These are phyloP conservation scores for Brassica carinata DNA, from an alignment of 345 rosid genomes.

Conservation along the genomic window DNA sequence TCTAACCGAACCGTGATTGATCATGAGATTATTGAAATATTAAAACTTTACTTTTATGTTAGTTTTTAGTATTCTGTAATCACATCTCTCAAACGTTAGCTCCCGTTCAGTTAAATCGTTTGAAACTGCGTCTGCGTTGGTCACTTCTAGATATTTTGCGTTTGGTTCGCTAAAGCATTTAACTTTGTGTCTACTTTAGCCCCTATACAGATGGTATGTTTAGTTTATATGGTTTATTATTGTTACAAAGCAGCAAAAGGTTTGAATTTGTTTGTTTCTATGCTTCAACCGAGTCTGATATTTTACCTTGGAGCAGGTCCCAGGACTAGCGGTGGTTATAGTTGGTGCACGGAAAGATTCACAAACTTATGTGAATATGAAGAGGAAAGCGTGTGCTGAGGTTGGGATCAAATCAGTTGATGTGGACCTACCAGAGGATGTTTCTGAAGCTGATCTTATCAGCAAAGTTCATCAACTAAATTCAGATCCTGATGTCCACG, in stretches of 20 bases:
- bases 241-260: too few relatives aligned
- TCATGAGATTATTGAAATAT: background rate
- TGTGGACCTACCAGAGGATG: constrained; percentile 77
- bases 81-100: background rate
- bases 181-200: background rate
- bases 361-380: constrained; percentile 84
- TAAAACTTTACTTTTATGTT: background rate
- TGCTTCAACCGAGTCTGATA: background rate
- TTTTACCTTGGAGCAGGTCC: too few relatives aligned
- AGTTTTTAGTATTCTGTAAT: constrained; percentile 12
- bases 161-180: background rate
- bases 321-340: too few relatives aligned
- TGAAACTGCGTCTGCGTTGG: background rate
- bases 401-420: constrained; percentile 85
- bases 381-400: constrained; percentile 91
- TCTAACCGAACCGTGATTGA: background rate
- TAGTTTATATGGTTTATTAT: too few relatives aligned
- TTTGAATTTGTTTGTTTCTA: background rate
- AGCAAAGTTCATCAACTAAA: constrained; percentile 83
- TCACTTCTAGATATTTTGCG: background rate
- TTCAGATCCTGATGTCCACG: constrained; percentile 74
- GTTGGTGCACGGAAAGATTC: constrained; percentile 86
- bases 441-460: constrained; percentile 67
- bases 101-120: too few relatives aligned
- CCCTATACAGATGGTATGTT: too few relatives aligned